Percentiles rank a stretch among this genome's conserved stretches.
These are phyloP conservation scores for Saccharum officinarum DNA, from an alignment of 176 grass and related monocot species.

Conservation along the genomic window DNA sequence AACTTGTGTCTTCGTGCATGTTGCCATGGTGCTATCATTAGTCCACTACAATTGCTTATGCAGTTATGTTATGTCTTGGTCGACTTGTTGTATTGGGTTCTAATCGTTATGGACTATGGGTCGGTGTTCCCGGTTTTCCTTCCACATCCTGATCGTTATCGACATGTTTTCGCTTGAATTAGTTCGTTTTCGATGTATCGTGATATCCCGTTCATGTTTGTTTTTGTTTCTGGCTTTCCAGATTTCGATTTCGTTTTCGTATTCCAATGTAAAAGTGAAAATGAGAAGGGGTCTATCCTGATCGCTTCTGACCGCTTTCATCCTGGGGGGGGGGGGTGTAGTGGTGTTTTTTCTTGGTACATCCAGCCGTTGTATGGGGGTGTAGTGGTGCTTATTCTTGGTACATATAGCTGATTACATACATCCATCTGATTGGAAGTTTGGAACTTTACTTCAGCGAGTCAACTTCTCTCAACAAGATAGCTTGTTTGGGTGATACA, in stretches of 20 bases:
- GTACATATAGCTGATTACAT: too few species aligned
- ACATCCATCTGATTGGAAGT: too few species aligned
- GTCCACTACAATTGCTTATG: neutral
- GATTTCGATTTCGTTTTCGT: neutral
- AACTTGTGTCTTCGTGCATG: too few species aligned
- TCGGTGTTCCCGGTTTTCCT: neutral
- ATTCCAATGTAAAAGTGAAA: constrained; percentile 5
- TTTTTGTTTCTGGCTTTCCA: neutral
- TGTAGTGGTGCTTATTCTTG: too few species aligned
- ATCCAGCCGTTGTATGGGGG: too few species aligned
- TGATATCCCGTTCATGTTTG: neutral
- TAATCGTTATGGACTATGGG: neutral
- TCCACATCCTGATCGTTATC: neutral
- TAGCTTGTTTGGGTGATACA: neutral
- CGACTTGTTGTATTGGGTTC: neutral
- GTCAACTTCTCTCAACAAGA: neutral
- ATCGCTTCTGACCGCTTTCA: neutral
- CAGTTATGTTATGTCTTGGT: constrained; percentile 6
- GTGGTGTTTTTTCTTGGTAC: neutral
- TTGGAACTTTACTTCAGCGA: too few species aligned
- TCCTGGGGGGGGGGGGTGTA: neutral
- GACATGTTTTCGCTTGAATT: neutral
- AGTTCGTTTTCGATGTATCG: neutral
- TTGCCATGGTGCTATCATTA: too few species aligned
- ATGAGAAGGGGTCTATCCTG: neutral